phyloP scores from a whole-genome alignment of 139 green algal species.

The Haematococcus sp. region DNA sequence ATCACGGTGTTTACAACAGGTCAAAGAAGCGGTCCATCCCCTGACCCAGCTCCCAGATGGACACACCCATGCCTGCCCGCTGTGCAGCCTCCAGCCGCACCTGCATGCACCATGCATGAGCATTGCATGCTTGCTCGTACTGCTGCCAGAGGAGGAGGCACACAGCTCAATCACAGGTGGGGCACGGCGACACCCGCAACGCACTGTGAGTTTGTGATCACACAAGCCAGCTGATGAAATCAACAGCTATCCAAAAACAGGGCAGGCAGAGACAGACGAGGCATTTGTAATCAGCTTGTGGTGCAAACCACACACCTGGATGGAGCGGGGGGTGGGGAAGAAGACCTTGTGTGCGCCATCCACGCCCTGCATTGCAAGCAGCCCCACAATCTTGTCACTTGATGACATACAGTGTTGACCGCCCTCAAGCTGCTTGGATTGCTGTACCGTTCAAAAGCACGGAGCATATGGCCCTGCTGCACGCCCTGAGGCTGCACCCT shows the following conservation, averaged over 20 bases:
- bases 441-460: background rate
- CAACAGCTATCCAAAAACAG: no score
- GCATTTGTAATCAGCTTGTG: no score
- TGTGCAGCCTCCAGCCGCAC: conserved; percentile 33
- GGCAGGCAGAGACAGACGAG: no score
- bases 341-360: background rate
- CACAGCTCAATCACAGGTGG: no score
- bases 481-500: no score
- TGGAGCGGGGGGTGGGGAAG: background rate
- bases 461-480: background rate
- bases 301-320: no score
- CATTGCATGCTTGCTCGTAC: no score
- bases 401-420: background rate
- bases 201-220: no score
- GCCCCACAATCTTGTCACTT: background rate
- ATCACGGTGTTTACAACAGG: conserved; percentile 54
- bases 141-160: no score
- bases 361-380: background rate
- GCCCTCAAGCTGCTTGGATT: background rate
- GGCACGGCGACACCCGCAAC: no score
- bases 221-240: no score
- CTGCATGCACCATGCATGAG: no score
- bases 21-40: conserved; percentile 57
- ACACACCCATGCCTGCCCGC: conserved; percentile 31
- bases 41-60: conserved; percentile 72